phyloP scores from a whole-genome alignment of 345 rosid genomes.

The Dimocarpus longan region DNA sequence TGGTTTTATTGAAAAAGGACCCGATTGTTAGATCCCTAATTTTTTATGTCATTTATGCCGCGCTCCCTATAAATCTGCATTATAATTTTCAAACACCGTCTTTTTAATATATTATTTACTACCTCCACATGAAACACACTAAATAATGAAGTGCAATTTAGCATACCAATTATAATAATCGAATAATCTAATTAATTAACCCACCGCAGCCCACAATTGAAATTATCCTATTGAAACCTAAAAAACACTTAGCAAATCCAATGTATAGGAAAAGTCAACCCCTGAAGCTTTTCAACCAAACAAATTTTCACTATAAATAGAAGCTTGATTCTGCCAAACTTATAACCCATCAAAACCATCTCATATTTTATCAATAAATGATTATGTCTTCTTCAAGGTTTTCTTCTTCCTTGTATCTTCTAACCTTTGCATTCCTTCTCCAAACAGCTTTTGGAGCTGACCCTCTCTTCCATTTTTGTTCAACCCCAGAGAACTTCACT shows the following conservation, averaged over 20 bases:
- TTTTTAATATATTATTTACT: too few relatives aligned
- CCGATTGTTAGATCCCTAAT: too few relatives aligned
- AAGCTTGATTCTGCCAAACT: not conserved
- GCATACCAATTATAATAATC: not conserved
- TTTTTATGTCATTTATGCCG: too few relatives aligned
- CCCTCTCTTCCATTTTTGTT: conserved; percentile 46
- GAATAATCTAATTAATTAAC: not conserved
- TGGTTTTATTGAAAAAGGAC: too few relatives aligned
- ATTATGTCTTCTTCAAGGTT: conserved; percentile 27
- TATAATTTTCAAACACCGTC: too few relatives aligned
- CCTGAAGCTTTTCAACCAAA: not conserved
- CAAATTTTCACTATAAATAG: not conserved
- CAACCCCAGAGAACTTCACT: conserved; percentile 38
- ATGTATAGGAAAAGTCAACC: not conserved
- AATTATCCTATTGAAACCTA: conserved; percentile 3
- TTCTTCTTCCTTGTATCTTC: conserved; percentile 5
- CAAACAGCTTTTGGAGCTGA: conserved; percentile 24
- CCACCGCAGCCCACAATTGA: not conserved
- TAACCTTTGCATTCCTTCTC: conserved; percentile 33
- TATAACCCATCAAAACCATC: not conserved
- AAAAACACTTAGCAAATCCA: not conserved
- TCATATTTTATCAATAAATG: not conserved
- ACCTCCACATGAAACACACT: too few relatives aligned
- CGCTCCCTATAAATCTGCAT: too few relatives aligned
- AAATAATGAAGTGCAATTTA: not conserved